Base-by-base conservation (phyloP, 2,329 filamentous ascomycete genomes). In the Trichophyton verrucosum region DNA sequence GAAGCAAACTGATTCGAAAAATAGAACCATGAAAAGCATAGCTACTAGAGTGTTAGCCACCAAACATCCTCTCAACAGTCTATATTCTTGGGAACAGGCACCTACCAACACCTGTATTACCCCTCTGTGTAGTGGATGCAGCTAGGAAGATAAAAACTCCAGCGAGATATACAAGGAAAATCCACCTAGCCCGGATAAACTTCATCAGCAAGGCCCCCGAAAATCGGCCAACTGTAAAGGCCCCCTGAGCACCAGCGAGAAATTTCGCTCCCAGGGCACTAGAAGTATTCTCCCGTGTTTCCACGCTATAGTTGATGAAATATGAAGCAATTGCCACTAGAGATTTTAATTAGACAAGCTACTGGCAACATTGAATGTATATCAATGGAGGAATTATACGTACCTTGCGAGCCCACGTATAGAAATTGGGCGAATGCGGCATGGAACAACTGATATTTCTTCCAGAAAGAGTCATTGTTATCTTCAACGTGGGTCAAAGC, bases 1-100 rank as follows among this genome's bases (percentile, higher is more conserved):
- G 78, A 89, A 95, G 66, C 89, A 83, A 58, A 90, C 89, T 0
- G 86, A 88, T 71, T 92, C 89, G 68, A 88, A 89, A 72, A 95
- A 89, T 65, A 89, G 86, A 64, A 88, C 87, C 30, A 91, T 67
- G 44, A 86, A 78, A 1, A 88, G 75, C 65, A 89, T 85, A 22
- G 70, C 71, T 72, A 36, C 17, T 8, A 7, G 22, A 33, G 20
- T 3, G 53, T 36, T 5, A 51, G n/a, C 83, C 77, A 60, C 17
- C 40, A 27, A 60, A 24, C 13, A 55, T 20, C 13, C 20, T 13
- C 24, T 22, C 30, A 13, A 30, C 30, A 27, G 27, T 53, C 3
- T 20, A 13, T 47, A 6, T 8, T 1, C 27, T 30, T 57, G 38
- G 44, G 33, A 27, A 33, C 47, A 27, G 13, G 36, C 3, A 60